These are phyloP conservation scores for Nemania sp. DNA, from an alignment of 2,329 filamentous ascomycete species.

Conservation along the genomic window DNA sequence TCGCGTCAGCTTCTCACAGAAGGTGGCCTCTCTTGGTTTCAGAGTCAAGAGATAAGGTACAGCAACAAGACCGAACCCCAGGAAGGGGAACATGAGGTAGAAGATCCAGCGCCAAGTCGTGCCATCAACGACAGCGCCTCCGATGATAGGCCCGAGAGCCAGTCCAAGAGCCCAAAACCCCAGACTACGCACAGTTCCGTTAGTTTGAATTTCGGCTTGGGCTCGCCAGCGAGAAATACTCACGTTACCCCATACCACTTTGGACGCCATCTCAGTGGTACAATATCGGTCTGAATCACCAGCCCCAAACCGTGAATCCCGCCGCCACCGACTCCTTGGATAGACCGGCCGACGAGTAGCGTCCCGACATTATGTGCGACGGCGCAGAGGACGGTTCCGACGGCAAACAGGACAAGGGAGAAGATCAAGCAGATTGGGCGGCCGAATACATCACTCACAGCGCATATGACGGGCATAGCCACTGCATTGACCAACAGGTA, in stretches of 20 bases:
- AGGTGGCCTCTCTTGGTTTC: conserved; percentile 40
- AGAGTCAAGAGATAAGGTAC: conserved; percentile 50
- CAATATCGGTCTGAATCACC: conserved; percentile 49
- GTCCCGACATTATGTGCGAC: conserved; percentile 40
- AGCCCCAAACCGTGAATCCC: conserved; percentile 48
- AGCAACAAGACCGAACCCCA: conserved; percentile 46
- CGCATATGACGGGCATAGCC: conserved; percentile 37
- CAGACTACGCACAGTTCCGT: conserved; percentile 1
- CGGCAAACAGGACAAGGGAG: conserved; percentile 47
- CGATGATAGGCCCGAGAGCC: conserved; percentile 26
- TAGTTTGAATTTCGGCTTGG: neutral
- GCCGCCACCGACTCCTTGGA: conserved; percentile 49
- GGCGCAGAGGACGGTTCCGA: conserved; percentile 48
- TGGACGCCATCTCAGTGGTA: conserved; percentile 47
- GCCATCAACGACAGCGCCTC: conserved; percentile 22
- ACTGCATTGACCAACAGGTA: conserved; percentile 40
- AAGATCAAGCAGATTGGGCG: conserved; percentile 42
- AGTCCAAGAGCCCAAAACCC: conserved; percentile 28
- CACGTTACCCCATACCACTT: conserved; percentile 47
- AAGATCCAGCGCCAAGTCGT: conserved; percentile 35
- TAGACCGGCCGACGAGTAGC: conserved; percentile 45
- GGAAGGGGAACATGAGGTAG: conserved; percentile 52
- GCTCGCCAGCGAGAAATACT: conserved; percentile 21
- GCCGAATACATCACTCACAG: conserved; percentile 44
- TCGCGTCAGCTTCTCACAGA: conserved; percentile 42